These are phyloP conservation scores for Spathaspora hagerdaliae DNA, from an alignment of 805 yeast genomes.

Conservation along the genomic window DNA sequence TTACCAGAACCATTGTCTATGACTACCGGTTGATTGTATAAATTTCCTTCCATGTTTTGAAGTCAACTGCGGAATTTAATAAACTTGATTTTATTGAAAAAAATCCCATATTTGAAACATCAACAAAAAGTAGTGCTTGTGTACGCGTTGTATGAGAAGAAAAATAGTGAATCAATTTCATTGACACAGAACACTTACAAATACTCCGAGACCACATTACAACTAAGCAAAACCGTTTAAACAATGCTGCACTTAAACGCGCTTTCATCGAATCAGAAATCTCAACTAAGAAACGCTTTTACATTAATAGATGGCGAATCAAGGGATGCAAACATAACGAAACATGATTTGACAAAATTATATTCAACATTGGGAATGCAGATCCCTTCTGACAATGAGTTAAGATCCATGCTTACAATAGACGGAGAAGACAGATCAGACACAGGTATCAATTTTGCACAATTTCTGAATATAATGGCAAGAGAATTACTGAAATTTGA, in stretches of 20 bases:
- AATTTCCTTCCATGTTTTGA: constrained; percentile 8
- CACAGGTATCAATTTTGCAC: constrained; percentile 53
- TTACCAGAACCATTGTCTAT: constrained; percentile 71
- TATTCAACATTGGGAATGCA: constrained; percentile 51
- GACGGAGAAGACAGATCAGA: constrained; percentile 17
- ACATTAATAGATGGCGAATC: constrained; percentile 74
- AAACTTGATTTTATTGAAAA: too few species aligned
- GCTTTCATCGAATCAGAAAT: constrained; percentile 59
- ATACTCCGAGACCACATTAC: too few species aligned
- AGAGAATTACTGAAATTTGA: constrained; percentile 48
- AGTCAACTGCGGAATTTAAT: too few species aligned
- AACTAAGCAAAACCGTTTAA: too few species aligned
- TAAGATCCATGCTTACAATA: constrained; percentile 46
- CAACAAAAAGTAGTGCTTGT: background rate
- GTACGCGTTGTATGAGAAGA: background rate
- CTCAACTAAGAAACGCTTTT: constrained; percentile 69
- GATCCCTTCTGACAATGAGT: constrained; percentile 37
- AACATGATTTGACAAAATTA: constrained; percentile 51
- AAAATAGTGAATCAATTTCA: too few species aligned
- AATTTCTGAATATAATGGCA: constrained; percentile 62
- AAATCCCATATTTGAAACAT: background rate
- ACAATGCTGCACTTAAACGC: constrained; percentile 19
- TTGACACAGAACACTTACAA: too few species aligned
- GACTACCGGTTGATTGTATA: constrained; percentile 45
- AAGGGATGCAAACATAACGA: constrained; percentile 62